Percentiles rank a stretch among this genome's conserved stretches.
Conservation (phyloP, 1,139 yeast species). For the Yamadazyma dendronema region DNA sequence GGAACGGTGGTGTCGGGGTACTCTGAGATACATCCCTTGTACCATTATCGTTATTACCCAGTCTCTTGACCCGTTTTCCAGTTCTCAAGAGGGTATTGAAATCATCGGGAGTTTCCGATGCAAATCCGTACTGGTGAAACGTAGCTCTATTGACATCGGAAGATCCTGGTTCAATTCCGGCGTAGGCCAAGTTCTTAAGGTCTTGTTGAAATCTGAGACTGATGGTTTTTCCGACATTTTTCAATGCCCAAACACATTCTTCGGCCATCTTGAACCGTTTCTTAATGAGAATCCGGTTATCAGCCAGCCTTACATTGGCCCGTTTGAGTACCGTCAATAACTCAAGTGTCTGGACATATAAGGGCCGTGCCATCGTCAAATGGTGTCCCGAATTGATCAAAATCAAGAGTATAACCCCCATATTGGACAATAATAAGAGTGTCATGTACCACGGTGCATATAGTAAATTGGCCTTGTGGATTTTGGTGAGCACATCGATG, state of each 20-base stretch:
- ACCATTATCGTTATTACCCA: too few species aligned
- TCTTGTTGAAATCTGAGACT: constrained; percentile 46
- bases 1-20: not conserved
- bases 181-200: constrained; percentile 29
- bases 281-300: constrained; percentile 34
- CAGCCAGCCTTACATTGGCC: constrained; percentile 31
- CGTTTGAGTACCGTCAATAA: constrained; percentile 27
- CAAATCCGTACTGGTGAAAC: constrained; percentile 45
- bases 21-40: not conserved
- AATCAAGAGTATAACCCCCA: constrained; percentile 45
- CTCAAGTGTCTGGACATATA: constrained; percentile 26
- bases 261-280: constrained; percentile 57
- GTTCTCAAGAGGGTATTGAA: constrained; percentile 16
- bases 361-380: constrained; percentile 22
- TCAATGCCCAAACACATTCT: constrained; percentile 65
- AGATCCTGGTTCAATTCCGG: constrained; percentile 61
- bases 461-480: constrained; percentile 34
- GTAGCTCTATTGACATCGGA: constrained; percentile 49
- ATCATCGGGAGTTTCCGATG: constrained; percentile 13
- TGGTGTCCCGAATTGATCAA: constrained; percentile 45
- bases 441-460: constrained; percentile 57
- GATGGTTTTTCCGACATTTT: constrained; percentile 53
- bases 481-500: constrained; percentile 30
- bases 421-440: constrained; percentile 45
- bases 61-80: constrained; percentile 7